phyloP scores from a whole-genome alignment of 257 asterid species.

The Solanum neorickii region DNA sequence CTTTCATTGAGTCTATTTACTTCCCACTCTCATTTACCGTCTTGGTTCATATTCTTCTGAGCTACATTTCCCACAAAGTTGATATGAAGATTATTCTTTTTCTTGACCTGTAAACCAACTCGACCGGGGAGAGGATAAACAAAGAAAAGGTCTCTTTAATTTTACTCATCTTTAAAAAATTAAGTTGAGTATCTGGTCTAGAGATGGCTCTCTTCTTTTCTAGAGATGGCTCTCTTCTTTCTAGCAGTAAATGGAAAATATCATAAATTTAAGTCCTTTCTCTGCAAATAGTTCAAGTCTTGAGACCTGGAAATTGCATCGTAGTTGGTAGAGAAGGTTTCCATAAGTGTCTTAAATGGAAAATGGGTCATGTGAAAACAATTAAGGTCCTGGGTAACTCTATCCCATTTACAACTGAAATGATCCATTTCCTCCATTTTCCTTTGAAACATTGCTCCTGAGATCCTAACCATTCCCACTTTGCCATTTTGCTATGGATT shows the following conservation, averaged over 20 bases:
- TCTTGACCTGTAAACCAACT: background rate
- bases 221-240: background rate
- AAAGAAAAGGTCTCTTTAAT: background rate
- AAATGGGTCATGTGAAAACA: background rate
- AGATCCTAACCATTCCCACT: background rate
- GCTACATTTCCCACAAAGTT: background rate
- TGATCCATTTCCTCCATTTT: background rate
- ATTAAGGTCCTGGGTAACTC: background rate
- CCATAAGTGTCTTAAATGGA: background rate
- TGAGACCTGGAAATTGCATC: background rate
- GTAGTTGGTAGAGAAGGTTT: background rate
- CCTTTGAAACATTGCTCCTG: background rate
- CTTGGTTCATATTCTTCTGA: background rate
- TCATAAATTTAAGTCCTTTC: background rate
- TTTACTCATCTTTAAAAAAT: background rate
- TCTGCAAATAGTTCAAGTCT: background rate
- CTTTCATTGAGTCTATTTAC: background rate
- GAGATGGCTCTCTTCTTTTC: background rate
- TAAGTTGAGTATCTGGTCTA: background rate
- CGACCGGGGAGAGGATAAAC: background rate
- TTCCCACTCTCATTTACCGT: background rate
- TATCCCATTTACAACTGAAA: background rate
- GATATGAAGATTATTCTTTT: background rate
- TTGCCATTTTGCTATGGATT: background rate
- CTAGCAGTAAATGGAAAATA: background rate